Conservation (phyloP, 1,139 yeast genomes). For the Zygosaccharomyces sapae region DNA sequence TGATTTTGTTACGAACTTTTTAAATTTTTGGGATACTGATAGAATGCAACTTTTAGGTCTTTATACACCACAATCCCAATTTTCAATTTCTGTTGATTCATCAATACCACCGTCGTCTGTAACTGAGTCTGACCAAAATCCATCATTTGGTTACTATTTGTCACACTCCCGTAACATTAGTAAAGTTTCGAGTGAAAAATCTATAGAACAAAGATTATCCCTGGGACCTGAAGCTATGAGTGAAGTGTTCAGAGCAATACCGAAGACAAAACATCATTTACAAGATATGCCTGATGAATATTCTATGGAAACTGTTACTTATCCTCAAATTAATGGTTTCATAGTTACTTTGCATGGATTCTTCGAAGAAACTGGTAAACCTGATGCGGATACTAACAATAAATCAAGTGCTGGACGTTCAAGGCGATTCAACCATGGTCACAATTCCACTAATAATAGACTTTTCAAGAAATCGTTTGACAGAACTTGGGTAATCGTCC, state of each 20-base stretch:
- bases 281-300: slow-evolving; percentile 58
- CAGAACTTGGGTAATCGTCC: slow-evolving; percentile 74
- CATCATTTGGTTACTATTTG: slow-evolving; percentile 61
- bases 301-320: slow-evolving; percentile 75
- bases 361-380: slow-evolving; percentile 62
- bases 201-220: slow-evolving; percentile 55
- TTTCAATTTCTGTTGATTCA: slow-evolving; percentile 61
- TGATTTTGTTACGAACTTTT: slow-evolving; percentile 67
- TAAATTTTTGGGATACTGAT: slow-evolving; percentile 77
- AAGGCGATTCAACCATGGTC: slow-evolving; percentile 37
- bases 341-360: slow-evolving; percentile 79
- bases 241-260: slow-evolving; percentile 60
- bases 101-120: slow-evolving; percentile 45
- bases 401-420: slow-evolving; percentile 23
- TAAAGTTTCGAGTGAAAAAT: slow-evolving; percentile 58
- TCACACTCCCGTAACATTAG: slow-evolving; percentile 73
- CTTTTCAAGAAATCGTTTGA: slow-evolving; percentile 76
- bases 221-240: slow-evolving; percentile 67
- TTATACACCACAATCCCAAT: slow-evolving; percentile 80
- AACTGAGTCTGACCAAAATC: slow-evolving; percentile 40
- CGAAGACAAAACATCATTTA: slow-evolving; percentile 70
- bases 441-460: slow-evolving; percentile 38
- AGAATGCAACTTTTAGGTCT: slow-evolving; percentile 64
- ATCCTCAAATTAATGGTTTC: slow-evolving; percentile 70
- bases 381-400: slow-evolving; percentile 39